These are phyloP conservation scores for Aquanectria penicillioides DNA, from an alignment of 2,329 filamentous ascomycete species.

Conservation along the genomic window DNA sequence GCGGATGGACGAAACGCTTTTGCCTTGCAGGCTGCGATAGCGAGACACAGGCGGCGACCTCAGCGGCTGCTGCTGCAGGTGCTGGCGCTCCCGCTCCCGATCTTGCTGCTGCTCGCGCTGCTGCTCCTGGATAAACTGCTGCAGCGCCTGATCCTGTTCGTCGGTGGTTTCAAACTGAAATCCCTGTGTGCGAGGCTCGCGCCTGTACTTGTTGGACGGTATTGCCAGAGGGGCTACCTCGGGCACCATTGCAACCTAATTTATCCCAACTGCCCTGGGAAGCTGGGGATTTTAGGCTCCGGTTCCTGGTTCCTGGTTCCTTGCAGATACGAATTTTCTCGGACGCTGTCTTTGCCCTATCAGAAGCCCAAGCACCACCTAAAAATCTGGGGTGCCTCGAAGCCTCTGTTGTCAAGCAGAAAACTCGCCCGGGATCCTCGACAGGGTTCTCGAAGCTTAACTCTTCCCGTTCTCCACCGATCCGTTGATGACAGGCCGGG, in stretches of 20 bases:
- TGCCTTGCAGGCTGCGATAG: constrained; percentile 47
- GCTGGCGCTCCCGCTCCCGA: constrained; percentile 17
- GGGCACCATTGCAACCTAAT: constrained; percentile 18
- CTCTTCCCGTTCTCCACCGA: constrained; percentile 17
- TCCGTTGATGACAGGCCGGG: constrained; percentile 18
- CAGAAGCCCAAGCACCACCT: constrained; percentile 4
- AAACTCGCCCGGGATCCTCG: constrained; percentile 5
- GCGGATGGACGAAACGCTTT: constrained; percentile 45
- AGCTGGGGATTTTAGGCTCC: constrained; percentile 17
- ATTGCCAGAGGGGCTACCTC: constrained; percentile 17
- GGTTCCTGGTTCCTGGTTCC: constrained; percentile 7
- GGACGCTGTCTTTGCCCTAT: constrained; percentile 15
- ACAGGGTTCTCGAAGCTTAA: constrained; percentile 16
- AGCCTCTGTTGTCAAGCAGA: constrained; percentile 10
- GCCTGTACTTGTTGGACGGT: background rate
- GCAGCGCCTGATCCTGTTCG: constrained; percentile 3
- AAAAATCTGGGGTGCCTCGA: constrained; percentile 15
- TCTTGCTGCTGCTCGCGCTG: constrained; percentile 21
- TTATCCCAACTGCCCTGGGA: background rate
- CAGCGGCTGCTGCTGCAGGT: constrained; percentile 23
- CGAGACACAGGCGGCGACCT: constrained; percentile 42
- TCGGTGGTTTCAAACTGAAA: constrained; percentile 10
- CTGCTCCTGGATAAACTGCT: constrained; percentile 24
- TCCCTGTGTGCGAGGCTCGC: no score
- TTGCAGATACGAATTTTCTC: constrained; percentile 18